phyloP scores from a whole-genome alignment of 257 asterid species.

The Solanum bulbocastanum region DNA sequence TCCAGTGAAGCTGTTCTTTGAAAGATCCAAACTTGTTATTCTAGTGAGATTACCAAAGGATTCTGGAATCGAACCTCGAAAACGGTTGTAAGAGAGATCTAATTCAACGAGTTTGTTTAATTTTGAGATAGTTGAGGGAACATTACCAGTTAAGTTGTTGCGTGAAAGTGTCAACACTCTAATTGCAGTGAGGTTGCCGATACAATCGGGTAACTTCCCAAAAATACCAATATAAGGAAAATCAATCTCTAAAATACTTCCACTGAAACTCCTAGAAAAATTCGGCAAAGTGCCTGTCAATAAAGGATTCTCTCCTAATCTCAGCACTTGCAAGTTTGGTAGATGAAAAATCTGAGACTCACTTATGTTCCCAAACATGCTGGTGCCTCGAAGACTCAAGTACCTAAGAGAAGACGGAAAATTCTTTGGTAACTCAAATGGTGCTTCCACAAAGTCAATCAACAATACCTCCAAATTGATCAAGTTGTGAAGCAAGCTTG shows the following conservation, averaged over 20 bases:
- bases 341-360: not conserved
- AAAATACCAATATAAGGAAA: not conserved
- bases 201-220: not conserved
- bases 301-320: not conserved
- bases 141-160: not conserved
- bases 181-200: not conserved
- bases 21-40: not conserved
- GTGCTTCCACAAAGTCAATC: too few species aligned
- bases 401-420: too few species aligned
- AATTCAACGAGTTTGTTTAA: not conserved
- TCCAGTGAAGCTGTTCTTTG: not conserved
- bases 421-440: too few species aligned
- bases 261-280: not conserved
- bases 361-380: too few species aligned
- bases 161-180: not conserved
- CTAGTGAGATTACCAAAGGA: not conserved
- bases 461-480: too few species aligned
- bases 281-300: not conserved
- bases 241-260: not conserved
- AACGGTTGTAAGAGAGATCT: not conserved
- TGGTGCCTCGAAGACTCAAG: too few species aligned
- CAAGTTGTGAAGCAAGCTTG: not conserved
- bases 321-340: not conserved
- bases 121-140: not conserved
- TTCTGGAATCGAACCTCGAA: not conserved